Base-by-base conservation (phyloP, 2,329 filamentous ascomycete genomes). In the Phyllosticta citriasiana region DNA sequence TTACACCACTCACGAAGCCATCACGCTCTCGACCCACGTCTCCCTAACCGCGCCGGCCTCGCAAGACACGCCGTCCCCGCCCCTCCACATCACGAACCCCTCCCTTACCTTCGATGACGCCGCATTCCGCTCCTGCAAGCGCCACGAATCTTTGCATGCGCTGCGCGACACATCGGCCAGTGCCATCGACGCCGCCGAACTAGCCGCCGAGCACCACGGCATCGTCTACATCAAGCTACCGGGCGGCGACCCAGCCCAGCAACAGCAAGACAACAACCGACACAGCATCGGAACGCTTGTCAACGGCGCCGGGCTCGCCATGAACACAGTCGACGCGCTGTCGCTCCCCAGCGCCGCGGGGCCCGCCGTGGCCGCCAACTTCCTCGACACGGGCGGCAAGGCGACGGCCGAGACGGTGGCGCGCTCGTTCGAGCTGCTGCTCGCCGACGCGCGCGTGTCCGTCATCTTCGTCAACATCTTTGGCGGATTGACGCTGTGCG, bases 371-470 rank as follows among this genome's bases (percentile, higher is more conserved):
- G 87, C 87, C 25, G 84, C 89, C 10, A 96, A 96, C 68, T 96
- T 96, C 72, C 80, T 96, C 60, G 91, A 96, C 71, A 95, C 89
- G 0, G 91, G 92, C 27, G 91, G 91, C 40, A 94, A 95, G 72
- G 91, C 91, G 0, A 96, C 91, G 0, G 83, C 84, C 30, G 84
- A 88, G 65, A 96, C 91, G 0, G 90, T 96, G 66, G 86, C 87
- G 69, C 84, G 84, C 61, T 86, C 85, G 1, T 94, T 96, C 70
- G 81, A 85, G 61, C 81, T 92, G 12, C 84, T 96, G 19, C 77
- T 91, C 54, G 77, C 79, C 4, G 91, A 96, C 67, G 74, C 80
- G 2, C 79, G 89, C 30, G 89, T 95, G 7, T 86, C 84, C 67
- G 85, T 88, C 24, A 81, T 88, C 22, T 87, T 88, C 66, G 85